Evolutionary conservation across 352 stramenopile genomes (phyloP), one percentile per base, ranked within the genome.

Genomic region (Thraustochytrium sp.): DNA sequence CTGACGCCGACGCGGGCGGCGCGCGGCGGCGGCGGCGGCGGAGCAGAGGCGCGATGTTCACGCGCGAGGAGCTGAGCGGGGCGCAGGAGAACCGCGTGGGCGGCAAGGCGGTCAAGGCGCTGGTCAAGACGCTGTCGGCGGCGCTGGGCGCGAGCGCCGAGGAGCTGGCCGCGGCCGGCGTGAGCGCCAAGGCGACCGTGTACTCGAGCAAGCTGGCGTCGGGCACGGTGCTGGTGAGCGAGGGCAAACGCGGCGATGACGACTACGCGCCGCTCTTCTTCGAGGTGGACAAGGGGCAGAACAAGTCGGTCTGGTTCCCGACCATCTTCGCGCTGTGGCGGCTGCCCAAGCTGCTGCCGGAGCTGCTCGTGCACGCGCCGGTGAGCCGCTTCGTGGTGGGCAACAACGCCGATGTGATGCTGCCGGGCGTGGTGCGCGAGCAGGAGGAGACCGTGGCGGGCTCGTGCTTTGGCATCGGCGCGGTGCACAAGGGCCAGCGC

Each of bases 351-450:
- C 62, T 75, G 3, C 44, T 75, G 36, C 62, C 62, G 8, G 37
- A 51, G 31, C 62, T 75, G 11, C 4, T 75, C 5, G 62, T 75
- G 62, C 62, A 75, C 40, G 62, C 62, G 40, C 62, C 62, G 23
- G 62, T 75, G 62, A 75, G 62, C 62, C 23, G 44, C 11, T 75
- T 75, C 29, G 62, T 75, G n/a, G 40, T 75, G 31, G 59, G 59
- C 59, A 75, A 75, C 8, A 54, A 31, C 29, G 36, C 62, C 38
- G 62, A 75, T 26, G 62, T 75, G 0, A 75, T 75, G 62, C 40
- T 75, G 18, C 62, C 62, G 18, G 62, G 62, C 62, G 62, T 75
- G 11, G 62, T 75, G 26, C 62, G 62, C 26, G 62, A 54, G 62
- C 36, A 11, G 2, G 37, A 75, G 40, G 62, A 75, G 16, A 51